Evolutionary conservation across 1,139 yeast species (phyloP).

Genomic region (Geotrichum siamense): DNA sequence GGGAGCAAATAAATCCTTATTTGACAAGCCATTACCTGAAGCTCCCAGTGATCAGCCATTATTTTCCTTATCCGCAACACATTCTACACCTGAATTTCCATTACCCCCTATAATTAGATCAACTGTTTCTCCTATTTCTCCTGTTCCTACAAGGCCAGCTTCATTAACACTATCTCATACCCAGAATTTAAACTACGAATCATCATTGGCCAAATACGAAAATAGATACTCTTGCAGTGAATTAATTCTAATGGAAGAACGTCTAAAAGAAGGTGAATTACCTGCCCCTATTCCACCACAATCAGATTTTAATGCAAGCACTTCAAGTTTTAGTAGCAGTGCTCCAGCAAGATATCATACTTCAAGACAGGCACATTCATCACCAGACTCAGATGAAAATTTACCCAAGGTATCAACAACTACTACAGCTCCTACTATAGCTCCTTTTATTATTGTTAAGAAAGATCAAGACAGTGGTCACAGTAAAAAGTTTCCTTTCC

Average conservation of each 20-base stretch:
- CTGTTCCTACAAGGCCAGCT: constrained; percentile 11
- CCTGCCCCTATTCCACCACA: background rate
- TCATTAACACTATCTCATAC: constrained; percentile 8
- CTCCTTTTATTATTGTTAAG: constrained; percentile 1
- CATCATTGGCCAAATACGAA: background rate
- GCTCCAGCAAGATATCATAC: constrained; percentile 7
- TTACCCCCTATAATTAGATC: constrained; percentile 1
- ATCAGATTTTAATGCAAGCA: background rate
- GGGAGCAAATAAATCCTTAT: background rate
- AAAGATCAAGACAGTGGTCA: background rate
- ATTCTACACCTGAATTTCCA: background rate
- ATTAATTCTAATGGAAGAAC: constrained; percentile 11
- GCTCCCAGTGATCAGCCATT: background rate
- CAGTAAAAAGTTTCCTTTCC: constrained; percentile 6
- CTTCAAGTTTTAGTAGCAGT: constrained; percentile 5
- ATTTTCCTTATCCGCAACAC: background rate
- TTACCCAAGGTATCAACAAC: background rate
- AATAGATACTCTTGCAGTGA: constrained; percentile 9
- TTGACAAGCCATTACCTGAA: constrained; percentile 2
- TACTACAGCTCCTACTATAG: background rate
- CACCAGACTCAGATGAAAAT: constrained; percentile 10
- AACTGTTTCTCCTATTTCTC: constrained; percentile 7
- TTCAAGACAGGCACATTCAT: constrained; percentile 7
- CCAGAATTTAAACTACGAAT: background rate
- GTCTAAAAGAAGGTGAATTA: constrained; percentile 1